Evolutionary conservation across 1,139 yeast species (phyloP), one percentile per base, ranked within the genome.

Genomic region (Debaryomyces singareniensis): DNA sequence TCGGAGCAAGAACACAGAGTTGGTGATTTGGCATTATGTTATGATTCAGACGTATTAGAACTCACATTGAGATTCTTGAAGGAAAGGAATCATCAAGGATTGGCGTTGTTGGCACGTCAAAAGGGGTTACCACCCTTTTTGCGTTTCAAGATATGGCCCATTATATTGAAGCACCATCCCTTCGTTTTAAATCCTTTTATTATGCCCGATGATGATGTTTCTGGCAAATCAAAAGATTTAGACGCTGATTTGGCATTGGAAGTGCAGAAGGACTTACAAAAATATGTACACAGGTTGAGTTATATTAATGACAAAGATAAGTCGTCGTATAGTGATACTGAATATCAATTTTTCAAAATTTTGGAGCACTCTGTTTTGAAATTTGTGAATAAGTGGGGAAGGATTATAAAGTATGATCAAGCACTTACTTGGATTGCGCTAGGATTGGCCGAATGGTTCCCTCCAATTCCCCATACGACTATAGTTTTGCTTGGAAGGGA

Each of bases 381-480:
- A 36, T 89, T 87, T 48, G 57, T 82, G 29, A 56, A 58, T 14
- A 84, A 84, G 57, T 87, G 95, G 95, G 87, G 94, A 6, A 65
- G 69, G 25, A 68, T 79, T 36, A 71, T 84, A 35, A 79, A 79
- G 38, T 89, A 87, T 51, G 94, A 85, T 52, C 71, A 80, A 29
- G 87, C 93, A 0, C 65, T 86, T 47, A 69, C 91, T 1, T 87
- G 96, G 95, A 74, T 84, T 14, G 96, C 95, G 0, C 59, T 85
- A 27, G 87, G 87, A 6, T 60, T 89, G 31, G 93, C 95, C 2
- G 95, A 86, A 52, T 86, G 95, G 95, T 71, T 81, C 22, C 93
- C 95, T 5, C 84, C 86, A 3, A 52, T 67, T 20, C 60, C 61
- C 3, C 53, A 60, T 16, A 62, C 71, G 11, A 53, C 61, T 1